A percentile compares a stretch with the other conserved stretches of the same genome.
These are phyloP conservation scores for Leishmania tropica DNA, from an alignment of 208 protist species.

Conservation along the genomic window DNA sequence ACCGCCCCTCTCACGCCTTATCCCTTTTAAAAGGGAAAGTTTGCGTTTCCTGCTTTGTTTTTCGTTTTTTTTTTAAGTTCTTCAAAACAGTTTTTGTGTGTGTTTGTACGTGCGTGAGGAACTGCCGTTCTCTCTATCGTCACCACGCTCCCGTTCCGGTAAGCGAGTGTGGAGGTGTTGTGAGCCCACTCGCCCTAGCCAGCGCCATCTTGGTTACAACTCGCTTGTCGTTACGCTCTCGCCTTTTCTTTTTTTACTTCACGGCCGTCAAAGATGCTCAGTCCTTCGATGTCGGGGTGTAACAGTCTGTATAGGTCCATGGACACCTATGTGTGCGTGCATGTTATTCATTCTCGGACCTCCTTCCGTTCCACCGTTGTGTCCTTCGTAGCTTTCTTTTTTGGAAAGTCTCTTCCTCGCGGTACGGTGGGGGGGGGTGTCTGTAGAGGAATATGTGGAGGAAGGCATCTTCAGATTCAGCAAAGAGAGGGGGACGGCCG, in stretches of 20 bases:
- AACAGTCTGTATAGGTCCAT: neutral
- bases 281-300: neutral
- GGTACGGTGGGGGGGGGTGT: too few relatives aligned
- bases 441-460: neutral
- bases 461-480: neutral
- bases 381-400: neutral
- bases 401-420: neutral
- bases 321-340: neutral
- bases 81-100: neutral
- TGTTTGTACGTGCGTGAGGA: neutral
- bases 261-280: neutral
- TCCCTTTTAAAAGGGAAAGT: too few relatives aligned
- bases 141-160: neutral
- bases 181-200: slow-evolving; percentile 1
- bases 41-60: too few relatives aligned
- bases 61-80: too few relatives aligned
- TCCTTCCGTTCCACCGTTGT: neutral
- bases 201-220: too few relatives aligned
- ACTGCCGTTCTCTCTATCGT: neutral
- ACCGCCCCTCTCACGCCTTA: too few relatives aligned
- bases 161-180: neutral
- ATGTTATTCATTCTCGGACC: neutral
- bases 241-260: neutral
- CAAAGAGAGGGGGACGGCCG: neutral
- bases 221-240: too few relatives aligned